Conservation (phyloP, 2,329 filamentous ascomycete genomes). For the Leptodontidium sp. region DNA sequence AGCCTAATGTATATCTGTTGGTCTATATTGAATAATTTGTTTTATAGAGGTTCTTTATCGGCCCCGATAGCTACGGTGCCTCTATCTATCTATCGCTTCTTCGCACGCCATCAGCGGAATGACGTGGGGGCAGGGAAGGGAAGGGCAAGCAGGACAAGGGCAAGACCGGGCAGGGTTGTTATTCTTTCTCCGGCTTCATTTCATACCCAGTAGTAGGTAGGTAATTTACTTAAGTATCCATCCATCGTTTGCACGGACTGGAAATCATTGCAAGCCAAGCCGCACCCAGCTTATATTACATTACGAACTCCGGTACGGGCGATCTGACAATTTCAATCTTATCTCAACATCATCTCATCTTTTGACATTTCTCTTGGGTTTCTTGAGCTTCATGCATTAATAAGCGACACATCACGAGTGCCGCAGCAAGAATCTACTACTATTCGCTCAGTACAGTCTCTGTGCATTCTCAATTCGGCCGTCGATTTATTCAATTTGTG, state of each 20-base stretch:
- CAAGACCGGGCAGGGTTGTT: neutral
- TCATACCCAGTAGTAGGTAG: neutral
- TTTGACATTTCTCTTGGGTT: no score
- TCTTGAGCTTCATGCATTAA: no score
- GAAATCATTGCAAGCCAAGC: conserved; percentile 18
- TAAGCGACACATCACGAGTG: neutral
- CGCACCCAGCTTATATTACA: neutral
- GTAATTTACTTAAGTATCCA: no score
- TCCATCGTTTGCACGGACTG: conserved; percentile 12
- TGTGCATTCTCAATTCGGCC: no score
- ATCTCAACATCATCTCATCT: conserved; percentile 3
- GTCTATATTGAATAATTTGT: no score
- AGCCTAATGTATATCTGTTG: no score
- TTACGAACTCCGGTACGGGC: no score
- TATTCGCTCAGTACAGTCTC: no score
- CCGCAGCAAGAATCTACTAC: neutral
- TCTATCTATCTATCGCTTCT: neutral
- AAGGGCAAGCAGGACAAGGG: neutral
- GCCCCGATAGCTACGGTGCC: no score
- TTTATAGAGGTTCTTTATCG: no score
- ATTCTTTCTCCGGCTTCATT: conserved; percentile 11
- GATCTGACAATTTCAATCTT: neutral
- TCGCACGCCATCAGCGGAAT: conserved; percentile 17
- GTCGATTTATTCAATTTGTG: no score
- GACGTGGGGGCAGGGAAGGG: conserved; percentile 1